Percentiles rank a stretch among this genome's conserved stretches.
Evolutionary conservation across 169 alveolate genomes (phyloP).

Genomic region (Theileria orientalis): DNA sequence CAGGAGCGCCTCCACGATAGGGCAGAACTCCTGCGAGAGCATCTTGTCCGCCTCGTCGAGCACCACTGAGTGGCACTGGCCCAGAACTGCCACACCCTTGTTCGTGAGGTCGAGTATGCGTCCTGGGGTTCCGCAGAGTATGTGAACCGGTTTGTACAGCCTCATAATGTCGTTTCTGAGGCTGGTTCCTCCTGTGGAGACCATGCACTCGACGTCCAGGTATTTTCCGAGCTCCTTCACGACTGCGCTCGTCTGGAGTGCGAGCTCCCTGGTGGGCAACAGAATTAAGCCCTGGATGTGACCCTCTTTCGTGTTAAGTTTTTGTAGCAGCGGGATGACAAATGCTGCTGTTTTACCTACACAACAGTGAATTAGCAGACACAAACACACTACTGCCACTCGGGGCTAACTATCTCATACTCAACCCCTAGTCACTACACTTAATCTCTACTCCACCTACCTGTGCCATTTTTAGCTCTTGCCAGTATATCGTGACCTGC

Average conservation of each 20-base stretch:
- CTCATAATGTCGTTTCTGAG: conserved; percentile 95
- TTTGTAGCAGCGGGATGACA: conserved; percentile 95
- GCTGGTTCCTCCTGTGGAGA: conserved; percentile 98
- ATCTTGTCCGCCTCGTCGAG: conserved; percentile 99
- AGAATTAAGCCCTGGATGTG: conserved; percentile 86
- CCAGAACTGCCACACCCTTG: conserved; percentile 90
- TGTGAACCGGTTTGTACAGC: conserved; percentile 92
- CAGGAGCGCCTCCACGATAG: conserved; percentile 92
- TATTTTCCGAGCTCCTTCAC: conserved; percentile 96
- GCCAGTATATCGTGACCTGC: conserved; percentile 96
- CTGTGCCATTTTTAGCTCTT: conserved; percentile 99
- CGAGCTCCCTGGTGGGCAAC: conserved; percentile 97
- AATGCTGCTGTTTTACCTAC: conserved; percentile 96
- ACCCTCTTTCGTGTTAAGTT: conserved; percentile 66
- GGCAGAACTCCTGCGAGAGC: conserved; percentile 95
- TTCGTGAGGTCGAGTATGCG: conserved; percentile 94
- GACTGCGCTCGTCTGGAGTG: conserved; percentile 93
- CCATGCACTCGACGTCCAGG: conserved; percentile 97
- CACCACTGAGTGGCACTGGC: conserved; percentile 88
- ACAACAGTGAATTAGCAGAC: background rate
- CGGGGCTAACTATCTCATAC: background rate
- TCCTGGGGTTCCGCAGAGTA: conserved; percentile 99
- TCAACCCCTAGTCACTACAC: background rate
- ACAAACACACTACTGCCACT: background rate
- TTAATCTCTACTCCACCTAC: too few species aligned